These are phyloP conservation scores for Monosporascus sp. DNA, from an alignment of 2,329 filamentous ascomycete genomes.

Conservation along the genomic window DNA sequence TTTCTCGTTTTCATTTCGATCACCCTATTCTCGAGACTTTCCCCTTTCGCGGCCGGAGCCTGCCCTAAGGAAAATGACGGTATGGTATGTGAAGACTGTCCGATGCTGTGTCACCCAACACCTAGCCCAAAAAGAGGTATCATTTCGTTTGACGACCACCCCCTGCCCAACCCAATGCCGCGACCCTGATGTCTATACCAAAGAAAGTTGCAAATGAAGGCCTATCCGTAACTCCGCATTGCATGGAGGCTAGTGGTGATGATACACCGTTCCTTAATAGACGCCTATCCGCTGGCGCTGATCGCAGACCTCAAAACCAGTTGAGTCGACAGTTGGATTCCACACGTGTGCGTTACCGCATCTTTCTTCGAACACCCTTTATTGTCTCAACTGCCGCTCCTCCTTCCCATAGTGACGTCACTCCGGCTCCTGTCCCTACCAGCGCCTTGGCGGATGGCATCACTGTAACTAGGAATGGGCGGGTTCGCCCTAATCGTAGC, in stretches of 20 bases:
- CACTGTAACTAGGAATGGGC: conserved; percentile 78
- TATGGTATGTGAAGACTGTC: too few species aligned
- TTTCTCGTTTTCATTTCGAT: too few species aligned
- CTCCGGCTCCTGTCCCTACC: conserved; percentile 41
- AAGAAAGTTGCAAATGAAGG: not conserved
- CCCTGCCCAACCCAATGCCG: not conserved
- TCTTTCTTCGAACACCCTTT: not conserved
- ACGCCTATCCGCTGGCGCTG: not conserved
- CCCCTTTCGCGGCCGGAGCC: not conserved
- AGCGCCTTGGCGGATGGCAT: conserved; percentile 57
- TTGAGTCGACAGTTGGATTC: not conserved
- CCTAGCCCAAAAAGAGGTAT: not conserved
- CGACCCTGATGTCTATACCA: not conserved
- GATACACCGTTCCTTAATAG: not conserved
- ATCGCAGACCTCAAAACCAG: not conserved
- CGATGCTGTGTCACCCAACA: too few species aligned
- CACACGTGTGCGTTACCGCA: not conserved
- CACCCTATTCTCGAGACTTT: too few species aligned
- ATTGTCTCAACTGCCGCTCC: conserved; percentile 7
- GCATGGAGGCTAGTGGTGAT: not conserved
- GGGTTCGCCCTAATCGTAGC: conserved; percentile 41
- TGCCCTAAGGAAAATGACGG: not conserved
- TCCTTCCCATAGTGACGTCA: conserved; percentile 24
- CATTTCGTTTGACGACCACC: not conserved
- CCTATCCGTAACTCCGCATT: not conserved